Evolutionary conservation across 2,329 filamentous ascomycete species (phyloP), one percentile per base, ranked within the genome.

Genomic region (Trichoderma atroviride): DNA sequence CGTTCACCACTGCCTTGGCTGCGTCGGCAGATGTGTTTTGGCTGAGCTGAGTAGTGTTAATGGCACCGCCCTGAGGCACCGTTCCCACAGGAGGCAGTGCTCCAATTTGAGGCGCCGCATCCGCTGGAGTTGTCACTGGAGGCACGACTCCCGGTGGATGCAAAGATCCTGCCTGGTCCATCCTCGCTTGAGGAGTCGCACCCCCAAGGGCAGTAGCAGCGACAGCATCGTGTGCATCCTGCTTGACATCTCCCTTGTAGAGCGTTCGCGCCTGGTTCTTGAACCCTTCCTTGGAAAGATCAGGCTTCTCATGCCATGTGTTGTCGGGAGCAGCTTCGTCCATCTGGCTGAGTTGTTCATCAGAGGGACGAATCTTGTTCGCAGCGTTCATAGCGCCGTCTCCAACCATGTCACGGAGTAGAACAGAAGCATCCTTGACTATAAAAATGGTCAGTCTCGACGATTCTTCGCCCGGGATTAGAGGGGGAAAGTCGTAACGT

Each of bases 251-350:
- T 73, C 86, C 83, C 73, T 85, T 84, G 79, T 91, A 89, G 69
- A 88, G 76, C 22, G 84, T 84, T 78, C 91, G 90, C 19, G 91
- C 78, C 78, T 94, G 90, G 22, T 87, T 84, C 82, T 89, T 92
- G 68, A 96, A 72, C 69, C 86, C 88, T 1, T 89, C 87, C 79
- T 87, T 90, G 72, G 89, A 91, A 60, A 97, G 76, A 72, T 96
- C 85, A 3, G 94, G 94, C 55, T 88, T 87, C 69, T 97, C 94
- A 75, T 97, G 93, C 96, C 96, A 99, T 19, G 90, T 92, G 81
- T 98, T 96, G 76, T 97, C 94, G 22, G 92, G 88, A 2, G 96
- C 96, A 2, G 96, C 89, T n/a, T 84, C 78, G 74, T 98, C 95
- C 40, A 98, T 89, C 75, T 94, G 90, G 10, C 83, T 78, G 24